Evolutionary conservation across 2,329 filamentous ascomycete genomes (phyloP), one percentile per base, ranked within the genome.

Genomic region (Beauveria scarabaeidicola): DNA sequence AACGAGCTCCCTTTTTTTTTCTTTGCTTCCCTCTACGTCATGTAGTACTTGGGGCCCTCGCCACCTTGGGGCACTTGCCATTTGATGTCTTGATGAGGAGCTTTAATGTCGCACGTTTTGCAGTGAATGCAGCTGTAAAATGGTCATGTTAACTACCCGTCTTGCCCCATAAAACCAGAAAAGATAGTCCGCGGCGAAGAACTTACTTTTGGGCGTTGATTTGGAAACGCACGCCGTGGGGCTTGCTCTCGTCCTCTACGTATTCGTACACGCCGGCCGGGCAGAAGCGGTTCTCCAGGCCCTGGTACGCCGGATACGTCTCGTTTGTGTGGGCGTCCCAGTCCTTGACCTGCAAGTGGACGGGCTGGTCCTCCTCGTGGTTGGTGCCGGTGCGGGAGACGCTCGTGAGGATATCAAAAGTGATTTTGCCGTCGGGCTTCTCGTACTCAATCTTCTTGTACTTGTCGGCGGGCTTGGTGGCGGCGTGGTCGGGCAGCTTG

Each of bases 31-130:
- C 17, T 32, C 67, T 64, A 83, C n/a, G 83, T 85, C 83, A 86
- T 85, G 73, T 86, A 87, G 70, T 88, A 88, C 72, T 88, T 87
- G 40, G 85, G 85, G 1, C 85, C 85, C 67, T 87, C 94, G 55
- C 93, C 94, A 65, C 94, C 92, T 72, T 97, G 91, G 7, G 94
- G 94, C 36, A 94, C 94, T 67, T 91, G 85, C 91, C 91, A 96
- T 74, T 96, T 97, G 75, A 99, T 97, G 71, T 97, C 94, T 77
- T 99, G 94, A 63, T 87, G 84, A 8, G 94, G 94, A 17, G 91
- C 93, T 78, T 99, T 99, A 78, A 99, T 99, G 74, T 99, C 94
- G 73, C 94, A 99, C 15, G 94, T 99, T 82, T 99, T 99, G 82
- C 94, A 99, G 76, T 99, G 94, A 65, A 99, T 96, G 73, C 94